Conservation (phyloP, 495 filamentous ascomycete species). For the Bryoglossum gracile region DNA sequence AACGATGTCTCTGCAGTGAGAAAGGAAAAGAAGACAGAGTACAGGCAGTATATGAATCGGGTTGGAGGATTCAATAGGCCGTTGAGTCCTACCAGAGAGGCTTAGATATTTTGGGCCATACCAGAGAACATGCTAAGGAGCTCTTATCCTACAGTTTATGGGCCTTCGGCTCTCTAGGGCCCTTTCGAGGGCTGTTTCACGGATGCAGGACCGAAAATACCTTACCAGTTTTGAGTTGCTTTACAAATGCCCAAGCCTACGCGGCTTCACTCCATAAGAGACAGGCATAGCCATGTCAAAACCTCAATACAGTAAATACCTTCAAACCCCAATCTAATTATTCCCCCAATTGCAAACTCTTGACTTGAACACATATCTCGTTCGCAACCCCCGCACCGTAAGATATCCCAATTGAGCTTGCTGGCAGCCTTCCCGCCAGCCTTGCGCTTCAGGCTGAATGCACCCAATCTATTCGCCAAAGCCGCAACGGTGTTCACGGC, state of each 20-base stretch:
- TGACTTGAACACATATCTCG: neutral
- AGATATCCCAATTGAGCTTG: neutral
- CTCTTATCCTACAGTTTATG: too few relatives aligned
- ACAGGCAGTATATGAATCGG: slow-evolving; percentile 98
- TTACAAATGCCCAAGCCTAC: too few relatives aligned
- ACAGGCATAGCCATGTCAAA: neutral
- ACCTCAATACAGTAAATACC: neutral
- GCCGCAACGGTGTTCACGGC: slow-evolving; percentile 21
- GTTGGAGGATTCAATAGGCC: slow-evolving; percentile 94
- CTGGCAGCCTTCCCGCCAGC: slow-evolving; percentile 13
- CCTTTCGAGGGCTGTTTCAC: too few relatives aligned
- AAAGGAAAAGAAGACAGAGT: slow-evolving; percentile 94
- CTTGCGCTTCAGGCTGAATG: slow-evolving; percentile 18
- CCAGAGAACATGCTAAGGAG: too few relatives aligned
- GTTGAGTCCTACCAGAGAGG: slow-evolving; percentile 44
- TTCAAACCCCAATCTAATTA: neutral
- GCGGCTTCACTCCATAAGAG: too few relatives aligned
- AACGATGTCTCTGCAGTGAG: slow-evolving; percentile 79
- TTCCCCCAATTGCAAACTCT: neutral
- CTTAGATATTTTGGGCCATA: neutral
- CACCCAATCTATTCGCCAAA: slow-evolving; percentile 3
- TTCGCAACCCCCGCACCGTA: neutral
- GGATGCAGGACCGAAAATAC: too few relatives aligned
- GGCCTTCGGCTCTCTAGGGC: too few relatives aligned
- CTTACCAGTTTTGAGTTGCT: too few relatives aligned